Conservation (phyloP, 2,329 filamentous ascomycete genomes). For the Claviceps maximensis region DNA sequence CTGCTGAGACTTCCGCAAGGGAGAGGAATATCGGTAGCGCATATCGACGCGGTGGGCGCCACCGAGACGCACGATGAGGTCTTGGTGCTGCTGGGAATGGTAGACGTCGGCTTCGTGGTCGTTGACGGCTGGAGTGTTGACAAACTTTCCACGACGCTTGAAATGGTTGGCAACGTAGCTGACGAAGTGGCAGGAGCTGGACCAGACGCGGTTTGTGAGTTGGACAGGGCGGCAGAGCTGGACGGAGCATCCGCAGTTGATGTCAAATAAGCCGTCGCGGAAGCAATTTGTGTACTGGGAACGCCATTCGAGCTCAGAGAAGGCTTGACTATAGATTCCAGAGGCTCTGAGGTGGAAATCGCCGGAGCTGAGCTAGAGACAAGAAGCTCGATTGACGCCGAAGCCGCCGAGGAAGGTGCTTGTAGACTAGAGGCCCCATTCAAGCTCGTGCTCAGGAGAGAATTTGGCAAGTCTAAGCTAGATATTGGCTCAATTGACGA, state of each 20-base stretch:
- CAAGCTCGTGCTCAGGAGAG: background rate
- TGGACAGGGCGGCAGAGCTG: background rate
- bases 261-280: background rate
- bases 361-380: background rate
- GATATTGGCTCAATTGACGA: too few relatives aligned
- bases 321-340: background rate
- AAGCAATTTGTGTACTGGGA: background rate
- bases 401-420: background rate
- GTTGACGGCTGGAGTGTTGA: background rate
- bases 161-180: background rate
- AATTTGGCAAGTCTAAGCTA: too few relatives aligned
- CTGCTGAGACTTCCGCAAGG: background rate
- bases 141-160: background rate
- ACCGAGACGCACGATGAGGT: background rate
- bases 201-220: background rate
- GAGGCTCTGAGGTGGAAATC: background rate
- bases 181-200: background rate
- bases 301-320: background rate
- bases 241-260: background rate
- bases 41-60: background rate
- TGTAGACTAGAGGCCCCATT: background rate
- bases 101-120: background rate
- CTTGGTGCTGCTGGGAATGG: background rate
- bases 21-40: conserved; percentile 1
- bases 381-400: background rate